Evolutionary conservation across 78 protist genomes (phyloP).

Genomic region (Speleostelium caveatum): DNA sequence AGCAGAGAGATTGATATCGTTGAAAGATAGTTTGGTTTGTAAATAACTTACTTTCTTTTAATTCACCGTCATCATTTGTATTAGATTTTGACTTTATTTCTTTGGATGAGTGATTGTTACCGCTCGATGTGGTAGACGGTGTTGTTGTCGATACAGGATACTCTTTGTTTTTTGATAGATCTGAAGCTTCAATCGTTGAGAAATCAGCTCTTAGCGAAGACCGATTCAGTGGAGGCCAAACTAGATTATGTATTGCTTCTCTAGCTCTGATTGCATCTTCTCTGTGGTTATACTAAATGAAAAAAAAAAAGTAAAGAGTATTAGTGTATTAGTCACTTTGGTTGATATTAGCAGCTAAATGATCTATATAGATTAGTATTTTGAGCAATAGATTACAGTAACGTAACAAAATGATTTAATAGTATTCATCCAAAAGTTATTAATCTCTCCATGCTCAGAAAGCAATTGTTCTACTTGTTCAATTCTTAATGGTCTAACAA

Average conservation of each 20-base stretch:
- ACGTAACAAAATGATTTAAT: constrained; percentile 36
- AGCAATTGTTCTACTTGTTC: constrained; percentile 11
- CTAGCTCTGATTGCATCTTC: constrained; percentile 29
- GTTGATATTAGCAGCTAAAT: no score
- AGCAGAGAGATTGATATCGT: no score
- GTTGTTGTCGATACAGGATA: background rate
- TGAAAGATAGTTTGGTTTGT: no score
- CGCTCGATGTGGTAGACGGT: background rate
- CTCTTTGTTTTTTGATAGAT: constrained; percentile 9
- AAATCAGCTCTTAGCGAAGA: constrained; percentile 6
- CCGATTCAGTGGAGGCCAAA: constrained; percentile 65
- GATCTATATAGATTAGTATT: no score
- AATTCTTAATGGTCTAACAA: constrained; percentile 66
- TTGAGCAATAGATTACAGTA: no score
- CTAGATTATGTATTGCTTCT: background rate
- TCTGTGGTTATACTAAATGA: background rate
- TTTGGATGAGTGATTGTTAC: background rate
- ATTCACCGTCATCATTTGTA: background rate
- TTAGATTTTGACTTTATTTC: background rate
- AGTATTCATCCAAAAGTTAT: constrained; percentile 63
- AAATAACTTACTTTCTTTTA: background rate
- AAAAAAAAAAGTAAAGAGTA: no score
- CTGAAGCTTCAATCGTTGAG: constrained; percentile 16
- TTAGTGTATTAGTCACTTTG: no score
- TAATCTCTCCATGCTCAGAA: constrained; percentile 4